Evolutionary conservation across 768 basidiomycete genomes (phyloP), one percentile per base, ranked within the genome.

Genomic region (Amanita brunnescens): DNA sequence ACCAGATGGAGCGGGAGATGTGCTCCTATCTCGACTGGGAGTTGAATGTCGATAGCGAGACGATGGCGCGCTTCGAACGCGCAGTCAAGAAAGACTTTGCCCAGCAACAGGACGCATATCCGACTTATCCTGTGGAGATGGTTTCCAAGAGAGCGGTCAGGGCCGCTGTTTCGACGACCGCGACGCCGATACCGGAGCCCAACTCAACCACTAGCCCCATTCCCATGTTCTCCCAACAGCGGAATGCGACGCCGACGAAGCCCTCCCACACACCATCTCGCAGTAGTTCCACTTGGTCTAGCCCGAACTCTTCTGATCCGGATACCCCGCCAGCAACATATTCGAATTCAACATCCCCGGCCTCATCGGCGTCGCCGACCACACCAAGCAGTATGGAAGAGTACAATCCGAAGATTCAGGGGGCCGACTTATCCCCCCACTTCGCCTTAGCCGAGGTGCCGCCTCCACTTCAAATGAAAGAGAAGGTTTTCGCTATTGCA

Each of bases 1-100:
- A 96, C 66, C 91, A 94, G 74, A 93, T 94, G 91, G 92, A 94
- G 71, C 72, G 91, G 20, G 91, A 94, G 68, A 92, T 96, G 85
- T 91, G 77, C 60, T 74, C 80, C 13, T 98, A 97, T 61, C 72
- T 99, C 39, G 93, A 95, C 63, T 97, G 92, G 93, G 85, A 89
- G 61, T 71, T 90, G 6, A 87, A 82, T 38, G 83, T 89, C 47
- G 86, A 88, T 47, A 77, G 81, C 0, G 61, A 70, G 0, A 80
- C 81, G 0, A 68, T 90, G 0, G 55, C 60, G 3, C 79, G 77
- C 34, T 89, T 89, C 59, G 82, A 87, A 58, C 59, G 61, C 0
- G 77, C 77, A 60, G 77, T 87, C 0, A 71, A 71, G 30, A 70
- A 70, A 8, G 87, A 90, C 50, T 89, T 87, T 54, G 51, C 60